Evolutionary conservation across 73 alveolate species (phyloP).

Genomic region (Symbiodinium natans): DNA sequence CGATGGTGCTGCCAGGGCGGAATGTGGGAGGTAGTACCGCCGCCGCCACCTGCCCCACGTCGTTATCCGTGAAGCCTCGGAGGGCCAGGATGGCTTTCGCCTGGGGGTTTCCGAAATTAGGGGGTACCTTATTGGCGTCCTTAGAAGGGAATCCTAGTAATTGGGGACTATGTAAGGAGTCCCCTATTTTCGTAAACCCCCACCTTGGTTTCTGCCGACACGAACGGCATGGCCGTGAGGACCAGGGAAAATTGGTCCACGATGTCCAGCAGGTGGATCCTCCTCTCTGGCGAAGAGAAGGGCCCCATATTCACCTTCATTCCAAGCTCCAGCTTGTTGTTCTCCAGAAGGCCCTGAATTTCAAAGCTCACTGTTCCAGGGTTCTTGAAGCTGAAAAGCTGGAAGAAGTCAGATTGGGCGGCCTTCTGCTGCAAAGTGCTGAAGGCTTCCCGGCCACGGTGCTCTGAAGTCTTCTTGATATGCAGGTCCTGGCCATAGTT

Average conservation of each 20-base stretch:
- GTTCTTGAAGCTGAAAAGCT: conserved; percentile 25
- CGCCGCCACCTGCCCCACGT: background rate
- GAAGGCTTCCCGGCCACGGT: background rate
- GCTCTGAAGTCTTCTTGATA: conserved; percentile 1
- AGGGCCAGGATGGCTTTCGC: background rate
- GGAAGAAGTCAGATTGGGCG: background rate
- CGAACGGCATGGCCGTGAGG: conserved; percentile 45
- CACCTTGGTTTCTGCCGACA: conserved; percentile 35
- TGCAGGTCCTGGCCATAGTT: conserved; percentile 18
- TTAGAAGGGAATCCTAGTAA: no score
- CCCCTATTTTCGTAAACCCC: no score
- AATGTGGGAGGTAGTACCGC: background rate
- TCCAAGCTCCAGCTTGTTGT: conserved; percentile 37
- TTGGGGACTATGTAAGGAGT: no score
- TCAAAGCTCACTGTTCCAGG: conserved; percentile 32
- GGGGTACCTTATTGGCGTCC: no score
- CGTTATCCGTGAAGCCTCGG: background rate
- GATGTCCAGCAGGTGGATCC: conserved; percentile 19
- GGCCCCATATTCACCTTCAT: conserved; percentile 3
- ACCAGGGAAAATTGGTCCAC: conserved; percentile 29
- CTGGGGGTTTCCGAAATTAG: background rate
- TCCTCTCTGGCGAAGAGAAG: conserved; percentile 24
- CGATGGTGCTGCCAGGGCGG: background rate
- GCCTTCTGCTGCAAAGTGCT: background rate
- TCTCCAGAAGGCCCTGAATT: conserved; percentile 39